These are phyloP conservation scores for Candida tropicalis DNA, from an alignment of 1,139 yeast species.

Conservation along the genomic window DNA sequence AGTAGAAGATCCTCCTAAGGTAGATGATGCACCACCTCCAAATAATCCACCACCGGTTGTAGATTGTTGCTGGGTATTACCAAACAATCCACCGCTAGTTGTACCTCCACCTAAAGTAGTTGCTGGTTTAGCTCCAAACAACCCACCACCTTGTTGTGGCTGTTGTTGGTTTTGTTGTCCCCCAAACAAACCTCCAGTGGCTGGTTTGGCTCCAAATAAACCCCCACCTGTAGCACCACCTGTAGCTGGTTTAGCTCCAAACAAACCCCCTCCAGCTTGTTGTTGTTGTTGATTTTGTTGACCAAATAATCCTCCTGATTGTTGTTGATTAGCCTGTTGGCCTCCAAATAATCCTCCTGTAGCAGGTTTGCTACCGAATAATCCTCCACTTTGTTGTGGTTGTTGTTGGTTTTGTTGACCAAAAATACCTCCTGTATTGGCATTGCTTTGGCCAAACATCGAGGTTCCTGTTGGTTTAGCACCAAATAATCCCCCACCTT, in stretches of 20 bases:
- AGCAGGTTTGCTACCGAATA: conserved; percentile 33
- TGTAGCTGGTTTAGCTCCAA: conserved; percentile 19
- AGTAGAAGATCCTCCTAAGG: conserved; percentile 15
- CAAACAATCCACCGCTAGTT: conserved; percentile 28
- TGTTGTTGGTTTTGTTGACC: conserved; percentile 15
- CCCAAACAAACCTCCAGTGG: conserved; percentile 35
- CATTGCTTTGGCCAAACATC: conserved; percentile 17
- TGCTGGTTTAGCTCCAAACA: conserved; percentile 21
- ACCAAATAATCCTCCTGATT: conserved; percentile 36
- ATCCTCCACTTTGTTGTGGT: conserved; percentile 22
- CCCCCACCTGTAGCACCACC: conserved; percentile 26
- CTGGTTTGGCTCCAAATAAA: conserved; percentile 31
- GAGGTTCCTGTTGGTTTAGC: conserved; percentile 18
- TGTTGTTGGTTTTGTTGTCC: conserved; percentile 23
- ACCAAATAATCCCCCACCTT: conserved; percentile 28
- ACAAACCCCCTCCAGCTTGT: conserved; percentile 21
- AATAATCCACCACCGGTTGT: conserved; percentile 26
- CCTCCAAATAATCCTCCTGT: conserved; percentile 22
- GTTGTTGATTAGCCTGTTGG: conserved; percentile 18
- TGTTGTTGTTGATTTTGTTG: conserved; percentile 15
- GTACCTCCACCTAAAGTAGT: neutral
- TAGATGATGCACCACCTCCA: conserved; percentile 16
- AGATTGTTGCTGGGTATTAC: conserved; percentile 16
- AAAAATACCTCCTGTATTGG: conserved; percentile 10
- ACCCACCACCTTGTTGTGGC: conserved; percentile 18